These are phyloP conservation scores for Cutaneotrichosporon curvatum DNA, from an alignment of 1,284 basidiomycete species.

Conservation along the genomic window DNA sequence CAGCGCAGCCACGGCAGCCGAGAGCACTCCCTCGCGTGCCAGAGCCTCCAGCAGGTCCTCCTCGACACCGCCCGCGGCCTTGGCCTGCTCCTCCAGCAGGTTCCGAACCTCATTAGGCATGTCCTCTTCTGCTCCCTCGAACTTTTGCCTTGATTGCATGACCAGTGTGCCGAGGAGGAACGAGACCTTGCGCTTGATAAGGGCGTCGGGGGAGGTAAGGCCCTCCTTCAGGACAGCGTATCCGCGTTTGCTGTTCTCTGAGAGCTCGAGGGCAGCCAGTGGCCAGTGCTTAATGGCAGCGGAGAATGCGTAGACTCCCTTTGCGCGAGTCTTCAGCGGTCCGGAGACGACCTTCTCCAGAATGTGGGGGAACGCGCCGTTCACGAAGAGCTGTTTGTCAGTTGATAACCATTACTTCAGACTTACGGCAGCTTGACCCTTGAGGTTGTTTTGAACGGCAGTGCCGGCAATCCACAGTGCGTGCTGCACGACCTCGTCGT, in stretches of 20 bases:
- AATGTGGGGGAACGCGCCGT: conserved; percentile 62
- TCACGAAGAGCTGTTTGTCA: conserved; percentile 59
- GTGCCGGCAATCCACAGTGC: conserved; percentile 90
- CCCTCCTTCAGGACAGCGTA: conserved; percentile 27
- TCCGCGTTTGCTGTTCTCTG: conserved; percentile 16
- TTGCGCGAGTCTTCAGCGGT: conserved; percentile 53
- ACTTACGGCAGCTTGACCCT: conserved; percentile 76
- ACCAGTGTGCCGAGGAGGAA: conserved; percentile 79
- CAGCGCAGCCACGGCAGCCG: conserved; percentile 18
- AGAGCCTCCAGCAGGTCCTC: conserved; percentile 28
- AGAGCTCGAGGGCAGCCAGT: conserved; percentile 22
- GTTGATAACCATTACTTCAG: background rate
- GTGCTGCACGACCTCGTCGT: conserved; percentile 62
- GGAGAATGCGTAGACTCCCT: conserved; percentile 81
- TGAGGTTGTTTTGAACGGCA: conserved; percentile 89
- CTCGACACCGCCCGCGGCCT: conserved; percentile 16
- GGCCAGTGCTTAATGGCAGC: conserved; percentile 67
- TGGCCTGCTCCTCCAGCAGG: conserved; percentile 25
- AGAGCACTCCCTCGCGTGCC: conserved; percentile 15
- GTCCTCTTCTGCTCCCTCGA: conserved; percentile 34
- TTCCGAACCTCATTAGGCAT: conserved; percentile 38
- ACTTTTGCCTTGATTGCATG: conserved; percentile 55
- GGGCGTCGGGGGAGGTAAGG: conserved; percentile 62
- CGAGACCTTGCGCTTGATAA: conserved; percentile 71
- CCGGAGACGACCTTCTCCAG: conserved; percentile 54